Evolutionary conservation across 306 rosid genomes (phyloP), one percentile per base, ranked within the genome.

Genomic region (Citrullus mucosospermus): DNA sequence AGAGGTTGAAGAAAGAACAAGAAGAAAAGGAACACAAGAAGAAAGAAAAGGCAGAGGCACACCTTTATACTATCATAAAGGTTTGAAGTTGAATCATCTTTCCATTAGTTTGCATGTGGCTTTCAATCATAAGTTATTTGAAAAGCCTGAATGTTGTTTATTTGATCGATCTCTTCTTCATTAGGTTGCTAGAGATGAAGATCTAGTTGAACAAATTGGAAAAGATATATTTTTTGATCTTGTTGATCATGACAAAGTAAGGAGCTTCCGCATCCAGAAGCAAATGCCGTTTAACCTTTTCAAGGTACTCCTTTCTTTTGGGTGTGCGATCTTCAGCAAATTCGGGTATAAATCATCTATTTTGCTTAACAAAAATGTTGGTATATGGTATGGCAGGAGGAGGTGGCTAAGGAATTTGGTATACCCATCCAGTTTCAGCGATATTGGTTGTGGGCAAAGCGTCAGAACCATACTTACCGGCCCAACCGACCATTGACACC

Each of bases 181-280:
- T 36, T 78, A 93, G 98, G 97, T 93, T 85, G 96, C 97, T 16
- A 86, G 92, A 12, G 92, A 93, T 38, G 98, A 86, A 68, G 88
- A 92, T 76, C 91, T 93, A 25, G 34, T 66, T 8, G 93, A 86
- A 62, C 97, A 93, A 80, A 93, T 93, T 83, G 98, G 98, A 61
- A 93, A 82, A 86, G 93, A 90, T 74, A 87, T 90, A 77, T 92
- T 87, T 87, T 93, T 93, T 90, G 97, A 93, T 88, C 96, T 92
- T 61, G 98, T 92, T 72, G 97, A 93, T 75, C 97, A 93, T 83
- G 97, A 92, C 83, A 93, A 92, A 92, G 97, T 93, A 81, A 83
- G 85, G 82, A 89, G 91, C 82, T 93, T 93, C 81, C 94, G 97
- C 36, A 89, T 92, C 59, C 96, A 88, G 80, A 93, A 93, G 83